These are phyloP conservation scores for Vaccinium myrtillus DNA, from an alignment of 148 eudicot species.

Conservation along the genomic window DNA sequence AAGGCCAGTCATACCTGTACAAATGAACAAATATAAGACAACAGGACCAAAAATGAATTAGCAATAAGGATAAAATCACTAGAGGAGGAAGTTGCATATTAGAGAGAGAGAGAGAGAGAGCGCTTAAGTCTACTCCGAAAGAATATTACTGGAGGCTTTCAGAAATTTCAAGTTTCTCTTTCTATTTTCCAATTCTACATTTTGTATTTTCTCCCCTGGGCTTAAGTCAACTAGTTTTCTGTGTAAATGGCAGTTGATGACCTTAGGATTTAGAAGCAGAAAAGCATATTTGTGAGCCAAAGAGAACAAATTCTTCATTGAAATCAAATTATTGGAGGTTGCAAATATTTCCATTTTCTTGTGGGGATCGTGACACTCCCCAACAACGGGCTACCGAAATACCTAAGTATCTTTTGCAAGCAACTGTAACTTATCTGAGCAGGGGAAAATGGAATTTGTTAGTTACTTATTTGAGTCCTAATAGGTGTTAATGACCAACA, in stretches of 20 bases:
- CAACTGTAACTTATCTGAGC: background rate
- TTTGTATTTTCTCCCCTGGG: background rate
- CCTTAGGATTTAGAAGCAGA: background rate
- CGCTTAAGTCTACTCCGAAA: background rate
- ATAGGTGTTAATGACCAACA: background rate
- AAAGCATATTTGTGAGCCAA: background rate
- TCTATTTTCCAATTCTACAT: background rate
- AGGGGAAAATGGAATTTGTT: background rate
- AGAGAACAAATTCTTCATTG: background rate
- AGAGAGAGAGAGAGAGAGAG: background rate
- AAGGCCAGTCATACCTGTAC: slow-evolving; percentile 35
- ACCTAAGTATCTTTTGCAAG: background rate
- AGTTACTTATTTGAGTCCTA: no score
- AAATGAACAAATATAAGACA: slow-evolving; percentile 8
- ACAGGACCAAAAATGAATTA: background rate
- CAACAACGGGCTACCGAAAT: background rate
- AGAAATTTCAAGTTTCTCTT: background rate
- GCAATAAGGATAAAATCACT: background rate
- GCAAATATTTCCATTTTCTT: background rate
- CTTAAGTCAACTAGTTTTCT: background rate
- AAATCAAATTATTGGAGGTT: background rate
- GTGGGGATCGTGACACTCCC: background rate
- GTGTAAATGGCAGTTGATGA: background rate
- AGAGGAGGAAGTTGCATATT: background rate
- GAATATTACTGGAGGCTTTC: background rate